Percentiles rank a stretch among this genome's conserved stretches.
phyloP scores from a whole-genome alignment of 2,329 filamentous ascomycete genomes.

The Ascochyta clinopodiicola region DNA sequence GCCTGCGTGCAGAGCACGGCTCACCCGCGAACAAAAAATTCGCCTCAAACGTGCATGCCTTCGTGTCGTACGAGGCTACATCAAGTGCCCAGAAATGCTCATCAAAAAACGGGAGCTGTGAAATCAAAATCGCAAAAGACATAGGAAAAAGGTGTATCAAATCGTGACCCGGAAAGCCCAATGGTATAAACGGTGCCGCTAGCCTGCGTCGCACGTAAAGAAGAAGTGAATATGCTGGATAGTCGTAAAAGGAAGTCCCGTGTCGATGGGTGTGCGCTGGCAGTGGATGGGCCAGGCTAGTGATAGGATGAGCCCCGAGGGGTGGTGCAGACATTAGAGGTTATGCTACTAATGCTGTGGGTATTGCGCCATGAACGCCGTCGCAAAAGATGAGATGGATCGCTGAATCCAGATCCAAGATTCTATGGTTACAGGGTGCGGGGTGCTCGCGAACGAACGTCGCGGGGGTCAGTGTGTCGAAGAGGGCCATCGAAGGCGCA shows the following conservation, averaged over 20 bases:
- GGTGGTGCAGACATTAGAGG: constrained; percentile 44
- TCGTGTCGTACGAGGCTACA: constrained; percentile 24
- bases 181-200: constrained; percentile 44
- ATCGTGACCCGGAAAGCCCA: constrained; percentile 34
- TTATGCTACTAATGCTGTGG: constrained; percentile 37
- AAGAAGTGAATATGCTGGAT: constrained; percentile 30
- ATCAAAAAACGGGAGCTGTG: constrained; percentile 30
- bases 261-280: constrained; percentile 11
- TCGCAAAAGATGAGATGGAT: constrained; percentile 33
- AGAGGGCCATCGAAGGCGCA: constrained; percentile 20
- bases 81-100: constrained; percentile 27
- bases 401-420: constrained; percentile 32
- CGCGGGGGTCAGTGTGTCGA: constrained; percentile 21
- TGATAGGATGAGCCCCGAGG: constrained; percentile 36
- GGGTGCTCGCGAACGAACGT: constrained; percentile 28
- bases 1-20: constrained; percentile 17
- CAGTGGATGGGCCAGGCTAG: constrained; percentile 30
- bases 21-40: constrained; percentile 13
- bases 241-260: constrained; percentile 18
- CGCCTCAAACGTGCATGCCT: constrained; percentile 20
- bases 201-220: constrained; percentile 25
- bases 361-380: constrained; percentile 43
- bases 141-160: constrained; percentile 37
- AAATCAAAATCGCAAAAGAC: constrained; percentile 20
- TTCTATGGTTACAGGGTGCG: constrained; percentile 44